Evolutionary conservation across 257 asterid genomes (phyloP).

Genomic region (Solanum corneliomulleri): DNA sequence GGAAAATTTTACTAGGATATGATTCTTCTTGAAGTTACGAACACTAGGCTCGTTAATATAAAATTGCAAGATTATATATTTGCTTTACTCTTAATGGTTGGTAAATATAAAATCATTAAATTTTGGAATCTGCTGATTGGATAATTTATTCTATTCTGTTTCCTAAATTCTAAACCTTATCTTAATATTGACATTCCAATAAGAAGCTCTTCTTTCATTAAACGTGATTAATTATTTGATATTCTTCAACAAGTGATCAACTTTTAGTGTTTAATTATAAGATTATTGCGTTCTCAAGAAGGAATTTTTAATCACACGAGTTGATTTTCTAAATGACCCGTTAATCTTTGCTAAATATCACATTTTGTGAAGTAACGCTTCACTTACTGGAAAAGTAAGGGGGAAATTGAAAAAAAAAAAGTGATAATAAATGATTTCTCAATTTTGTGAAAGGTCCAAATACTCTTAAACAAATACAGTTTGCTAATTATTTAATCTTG

Average conservation of each 20-base stretch:
- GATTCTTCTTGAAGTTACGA: background rate
- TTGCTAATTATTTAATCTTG: too few relatives aligned
- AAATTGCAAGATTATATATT: background rate
- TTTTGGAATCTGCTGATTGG: conserved; percentile 18
- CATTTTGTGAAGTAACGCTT: background rate
- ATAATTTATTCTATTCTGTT: conserved; percentile 16
- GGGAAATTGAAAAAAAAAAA: background rate
- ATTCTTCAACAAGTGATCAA: background rate
- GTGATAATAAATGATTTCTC: background rate
- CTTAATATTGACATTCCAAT: conserved; percentile 20
- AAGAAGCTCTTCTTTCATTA: background rate
- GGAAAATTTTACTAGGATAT: background rate
- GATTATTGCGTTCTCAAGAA: background rate
- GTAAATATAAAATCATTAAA: conserved; percentile 8
- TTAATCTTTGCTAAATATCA: background rate
- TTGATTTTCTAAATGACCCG: background rate
- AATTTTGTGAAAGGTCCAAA: background rate
- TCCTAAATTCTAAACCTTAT: conserved; percentile 4
- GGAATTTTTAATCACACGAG: background rate
- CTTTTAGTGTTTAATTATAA: background rate
- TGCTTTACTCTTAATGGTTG: background rate
- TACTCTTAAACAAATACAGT: background rate
- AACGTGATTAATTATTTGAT: background rate
- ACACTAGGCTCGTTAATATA: background rate
- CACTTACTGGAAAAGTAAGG: background rate